Evolutionary conservation across 768 basidiomycete genomes (phyloP), one percentile per base, ranked within the genome.

Genomic region (Mycena olivaceomarginata): DNA sequence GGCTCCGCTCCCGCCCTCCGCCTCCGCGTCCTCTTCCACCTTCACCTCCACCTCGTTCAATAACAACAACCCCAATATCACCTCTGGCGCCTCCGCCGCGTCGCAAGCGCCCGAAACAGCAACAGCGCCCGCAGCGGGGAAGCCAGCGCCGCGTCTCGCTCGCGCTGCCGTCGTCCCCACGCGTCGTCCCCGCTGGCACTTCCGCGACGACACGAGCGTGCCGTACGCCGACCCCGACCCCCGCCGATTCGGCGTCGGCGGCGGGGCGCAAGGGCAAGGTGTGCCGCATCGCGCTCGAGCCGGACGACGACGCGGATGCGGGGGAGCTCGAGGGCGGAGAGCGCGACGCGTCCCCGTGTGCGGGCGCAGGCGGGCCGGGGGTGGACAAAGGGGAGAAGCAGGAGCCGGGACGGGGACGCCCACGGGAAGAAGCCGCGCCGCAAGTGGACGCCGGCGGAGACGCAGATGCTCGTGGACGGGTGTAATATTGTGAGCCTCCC

Each of bases 401-500:
- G 31, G 31, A 31, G 31, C 2, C 31, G 31, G 31, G 31, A 31
- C 31, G 31, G 31, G 31, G 60, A 63, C 40, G 18, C 39, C 40
- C 0, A 65, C 45, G 93, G 95, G 84, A 96, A 96, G 92, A 96
- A 94, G 82, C 90, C 90, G 53, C 85, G 96, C 80, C 95, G 96
- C 89, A 96, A 96, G 82, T 97, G 96, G 96, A 87, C 94, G 0
- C 87, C 88, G 76, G 93, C 95, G 84, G 96, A 97, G 86, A 97
- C 96, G 0, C 92, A 96, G 86, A 96, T 96, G 94, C 92, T 97
- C 66, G 95, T 97, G 53, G 90, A 92, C 71, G 96, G 96, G 6
- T 97, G 96, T 83, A 96, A 96, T 84, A 91, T 89, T 80, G 96
- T 96, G 79, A 74, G 94, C 90, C 57, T 53, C 31, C 31, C 25